Conservation (phyloP, 2,329 filamentous ascomycete species). For the Hirsutella rhossiliensis region DNA sequence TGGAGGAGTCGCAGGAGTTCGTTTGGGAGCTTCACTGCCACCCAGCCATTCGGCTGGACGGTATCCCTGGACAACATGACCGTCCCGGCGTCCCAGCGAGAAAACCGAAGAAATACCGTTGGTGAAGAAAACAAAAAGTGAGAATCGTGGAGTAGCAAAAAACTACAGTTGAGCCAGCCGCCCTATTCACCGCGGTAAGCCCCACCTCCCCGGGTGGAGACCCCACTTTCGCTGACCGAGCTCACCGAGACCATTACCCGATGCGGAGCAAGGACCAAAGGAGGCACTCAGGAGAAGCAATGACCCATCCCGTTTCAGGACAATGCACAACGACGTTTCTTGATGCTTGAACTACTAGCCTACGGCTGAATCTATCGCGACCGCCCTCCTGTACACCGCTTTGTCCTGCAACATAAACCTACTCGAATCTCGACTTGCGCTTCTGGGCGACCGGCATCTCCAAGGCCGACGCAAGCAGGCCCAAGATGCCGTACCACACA, state of each 20-base stretch:
- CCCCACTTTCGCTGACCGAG: slow-evolving; percentile 3
- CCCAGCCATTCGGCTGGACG: slow-evolving; percentile 46
- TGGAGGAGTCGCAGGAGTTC: slow-evolving; percentile 45
- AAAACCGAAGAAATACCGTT: not conserved
- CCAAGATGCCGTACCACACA: slow-evolving; percentile 6
- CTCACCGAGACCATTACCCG: not conserved
- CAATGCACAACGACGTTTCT: not conserved
- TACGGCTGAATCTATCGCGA: not conserved
- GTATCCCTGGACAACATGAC: slow-evolving; percentile 16
- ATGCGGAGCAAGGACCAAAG: no score
- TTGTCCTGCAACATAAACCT: not conserved
- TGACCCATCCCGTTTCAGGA: no score
- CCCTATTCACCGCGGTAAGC: slow-evolving; percentile 19
- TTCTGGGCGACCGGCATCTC: not conserved
- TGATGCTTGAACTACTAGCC: not conserved
- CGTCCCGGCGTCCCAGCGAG: not conserved
- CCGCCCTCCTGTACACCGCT: not conserved
- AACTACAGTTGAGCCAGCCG: not conserved
- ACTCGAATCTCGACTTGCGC: not conserved
- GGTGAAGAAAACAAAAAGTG: not conserved
- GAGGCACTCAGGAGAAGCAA: no score
- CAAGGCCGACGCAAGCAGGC: slow-evolving; percentile 1
- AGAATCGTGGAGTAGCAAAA: not conserved
- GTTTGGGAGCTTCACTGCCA: slow-evolving; percentile 46
- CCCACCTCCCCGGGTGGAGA: slow-evolving; percentile 11